Conservation (phyloP, 1,284 basidiomycete genomes). For the Austroboletus novae-zelandiae region DNA sequence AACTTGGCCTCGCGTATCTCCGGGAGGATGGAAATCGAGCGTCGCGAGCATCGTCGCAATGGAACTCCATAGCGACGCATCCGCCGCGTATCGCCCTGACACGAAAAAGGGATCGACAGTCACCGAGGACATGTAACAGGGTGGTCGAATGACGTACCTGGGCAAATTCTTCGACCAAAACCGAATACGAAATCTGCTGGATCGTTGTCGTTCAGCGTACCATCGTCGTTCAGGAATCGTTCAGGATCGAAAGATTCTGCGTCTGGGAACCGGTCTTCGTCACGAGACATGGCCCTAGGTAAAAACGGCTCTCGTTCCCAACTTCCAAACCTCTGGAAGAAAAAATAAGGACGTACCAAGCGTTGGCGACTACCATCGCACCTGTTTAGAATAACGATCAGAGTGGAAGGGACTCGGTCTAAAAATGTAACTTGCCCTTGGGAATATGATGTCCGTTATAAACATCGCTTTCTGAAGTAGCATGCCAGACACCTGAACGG, state of each 20-base stretch:
- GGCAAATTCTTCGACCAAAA: conserved; percentile 21
- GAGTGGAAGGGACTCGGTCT: neutral
- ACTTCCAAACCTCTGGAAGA: neutral
- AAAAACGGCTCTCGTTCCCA: no score
- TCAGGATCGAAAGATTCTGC: conserved; percentile 18
- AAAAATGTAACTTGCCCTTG: conserved; percentile 3
- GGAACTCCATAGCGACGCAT: conserved; percentile 8
- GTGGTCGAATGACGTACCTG: conserved; percentile 1
- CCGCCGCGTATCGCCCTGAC: conserved; percentile 8
- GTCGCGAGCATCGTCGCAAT: conserved; percentile 13
- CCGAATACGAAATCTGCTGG: conserved; percentile 17
- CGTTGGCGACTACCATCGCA: conserved; percentile 17
- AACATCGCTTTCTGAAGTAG: conserved; percentile 8
- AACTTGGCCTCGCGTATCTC: conserved; percentile 4
- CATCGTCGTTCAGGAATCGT: conserved; percentile 11
- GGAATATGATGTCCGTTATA: conserved; percentile 21
- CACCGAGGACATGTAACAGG: no score
- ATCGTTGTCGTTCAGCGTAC: conserved; percentile 11
- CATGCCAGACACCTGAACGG: conserved; percentile 16
- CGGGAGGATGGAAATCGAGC: conserved; percentile 6
- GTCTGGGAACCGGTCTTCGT: conserved; percentile 17
- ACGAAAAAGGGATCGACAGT: no score
- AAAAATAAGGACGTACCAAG: conserved; percentile 7
- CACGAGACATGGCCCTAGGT: conserved; percentile 21
- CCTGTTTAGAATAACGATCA: neutral